Evolutionary conservation across 208 protist species (phyloP).

Genomic region (Leishmania lainsoni): DNA sequence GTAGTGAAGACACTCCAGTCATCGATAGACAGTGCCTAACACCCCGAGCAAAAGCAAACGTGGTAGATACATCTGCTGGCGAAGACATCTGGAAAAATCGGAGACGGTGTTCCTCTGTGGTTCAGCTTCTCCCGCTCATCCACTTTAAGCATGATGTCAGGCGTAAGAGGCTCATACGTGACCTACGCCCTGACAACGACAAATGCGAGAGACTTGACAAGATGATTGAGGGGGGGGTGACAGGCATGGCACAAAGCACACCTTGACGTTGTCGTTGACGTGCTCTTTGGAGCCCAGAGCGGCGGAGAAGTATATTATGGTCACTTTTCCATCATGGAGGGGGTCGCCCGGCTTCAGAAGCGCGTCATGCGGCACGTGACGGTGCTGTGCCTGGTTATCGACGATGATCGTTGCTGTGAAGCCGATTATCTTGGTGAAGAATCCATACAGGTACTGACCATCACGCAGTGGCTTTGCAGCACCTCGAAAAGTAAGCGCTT

Average conservation of each 20-base stretch:
- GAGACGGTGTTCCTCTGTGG: neutral
- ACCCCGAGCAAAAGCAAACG: constrained; percentile 1
- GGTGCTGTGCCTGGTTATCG: neutral
- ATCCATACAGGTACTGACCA: constrained; percentile 2
- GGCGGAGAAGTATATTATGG: neutral
- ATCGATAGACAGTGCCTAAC: neutral
- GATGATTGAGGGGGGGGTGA: neutral
- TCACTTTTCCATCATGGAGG: neutral
- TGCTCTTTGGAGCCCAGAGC: neutral
- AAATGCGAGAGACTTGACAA: neutral
- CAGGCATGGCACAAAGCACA: neutral
- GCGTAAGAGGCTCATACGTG: neutral
- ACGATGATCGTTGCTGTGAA: constrained; percentile 5
- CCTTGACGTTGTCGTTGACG: neutral
- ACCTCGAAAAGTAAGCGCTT: constrained; percentile 4
- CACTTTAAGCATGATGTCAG: neutral
- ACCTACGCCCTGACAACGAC: neutral
- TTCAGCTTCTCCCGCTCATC: neutral
- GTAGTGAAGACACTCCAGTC: constrained; percentile 1
- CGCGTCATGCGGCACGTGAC: neutral
- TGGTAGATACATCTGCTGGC: neutral
- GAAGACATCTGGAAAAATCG: neutral
- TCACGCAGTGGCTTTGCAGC: constrained; percentile 12
- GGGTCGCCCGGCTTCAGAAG: neutral
- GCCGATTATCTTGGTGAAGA: neutral